Conservation (phyloP, 1,284 basidiomycete species). For the Inonotus hispidus region DNA sequence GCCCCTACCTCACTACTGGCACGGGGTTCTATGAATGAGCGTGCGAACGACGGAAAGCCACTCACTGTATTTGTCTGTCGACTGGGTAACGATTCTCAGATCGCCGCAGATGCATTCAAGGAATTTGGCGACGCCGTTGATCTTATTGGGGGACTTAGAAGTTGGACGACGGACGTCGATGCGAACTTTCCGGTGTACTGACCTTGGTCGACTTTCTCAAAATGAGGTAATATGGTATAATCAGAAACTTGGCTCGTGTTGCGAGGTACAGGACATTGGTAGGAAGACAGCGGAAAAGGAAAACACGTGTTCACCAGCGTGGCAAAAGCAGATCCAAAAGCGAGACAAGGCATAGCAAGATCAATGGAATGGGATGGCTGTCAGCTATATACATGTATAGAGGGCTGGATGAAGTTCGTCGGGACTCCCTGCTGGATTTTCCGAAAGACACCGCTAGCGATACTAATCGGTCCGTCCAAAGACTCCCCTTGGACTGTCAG, state of each 20-base stretch:
- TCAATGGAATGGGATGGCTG: not conserved
- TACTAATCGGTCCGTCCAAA: not conserved
- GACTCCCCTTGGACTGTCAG: not conserved
- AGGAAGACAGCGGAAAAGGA: not conserved
- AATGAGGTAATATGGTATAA: not conserved
- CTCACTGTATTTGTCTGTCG: slow-evolving; percentile 64
- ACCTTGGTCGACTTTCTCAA: not conserved
- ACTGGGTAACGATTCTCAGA: slow-evolving; percentile 90
- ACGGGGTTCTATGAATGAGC: too few species aligned
- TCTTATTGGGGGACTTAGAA: slow-evolving; percentile 72
- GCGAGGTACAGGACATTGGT: too few species aligned
- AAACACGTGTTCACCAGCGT: not conserved
- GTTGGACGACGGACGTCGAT: slow-evolving; percentile 74
- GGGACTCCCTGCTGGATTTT: slow-evolving; percentile 3
- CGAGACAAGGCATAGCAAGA: not conserved
- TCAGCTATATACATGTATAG: not conserved
- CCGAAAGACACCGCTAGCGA: slow-evolving; percentile 1
- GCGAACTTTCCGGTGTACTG: slow-evolving; percentile 74
- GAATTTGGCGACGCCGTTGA: slow-evolving; percentile 37
- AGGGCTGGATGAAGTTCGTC: not conserved
- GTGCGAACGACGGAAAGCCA: slow-evolving; percentile 24
- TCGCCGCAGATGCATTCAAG: slow-evolving; percentile 70
- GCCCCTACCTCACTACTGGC: slow-evolving; percentile 36
- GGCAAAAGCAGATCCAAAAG: not conserved
- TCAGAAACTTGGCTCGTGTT: too few species aligned